phyloP scores from a whole-genome alignment of 140 eudicot species.

The Stevia rebaudiana region DNA sequence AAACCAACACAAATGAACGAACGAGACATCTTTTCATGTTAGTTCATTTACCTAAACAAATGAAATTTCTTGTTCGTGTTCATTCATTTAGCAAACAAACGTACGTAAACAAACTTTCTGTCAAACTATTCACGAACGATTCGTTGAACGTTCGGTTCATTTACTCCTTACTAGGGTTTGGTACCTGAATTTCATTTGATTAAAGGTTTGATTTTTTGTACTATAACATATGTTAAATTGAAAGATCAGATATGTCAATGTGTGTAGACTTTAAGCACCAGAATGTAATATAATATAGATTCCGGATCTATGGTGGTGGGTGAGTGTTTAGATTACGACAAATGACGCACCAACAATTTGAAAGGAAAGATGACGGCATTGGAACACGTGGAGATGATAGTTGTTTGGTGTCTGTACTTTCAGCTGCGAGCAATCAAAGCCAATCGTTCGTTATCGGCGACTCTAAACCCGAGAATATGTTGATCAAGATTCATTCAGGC shows the following conservation, averaged over 20 bases:
- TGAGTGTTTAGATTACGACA: conserved; percentile 25
- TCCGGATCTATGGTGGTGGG: conserved; percentile 50
- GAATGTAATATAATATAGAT: conserved; percentile 1
- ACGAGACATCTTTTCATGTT: too few relatives aligned
- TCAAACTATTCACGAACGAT: too few relatives aligned
- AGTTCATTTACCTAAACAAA: too few relatives aligned
- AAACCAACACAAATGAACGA: too few relatives aligned
- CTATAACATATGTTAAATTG: not conserved
- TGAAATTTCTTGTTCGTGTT: too few relatives aligned
- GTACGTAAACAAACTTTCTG: too few relatives aligned
- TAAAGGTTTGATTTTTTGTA: not conserved
- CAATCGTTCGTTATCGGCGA: conserved; percentile 22
- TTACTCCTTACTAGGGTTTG: too few relatives aligned
- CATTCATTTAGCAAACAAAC: too few relatives aligned
- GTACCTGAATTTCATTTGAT: not conserved
- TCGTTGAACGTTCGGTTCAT: too few relatives aligned
- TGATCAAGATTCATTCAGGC: conserved; percentile 8
- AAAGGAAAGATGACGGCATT: conserved; percentile 29
- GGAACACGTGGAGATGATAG: conserved; percentile 38
- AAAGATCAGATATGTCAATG: not conserved
- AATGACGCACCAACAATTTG: conserved; percentile 24
- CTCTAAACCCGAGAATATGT: not conserved
- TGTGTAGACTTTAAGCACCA: conserved; percentile 1
- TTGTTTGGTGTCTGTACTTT: conserved; percentile 10
- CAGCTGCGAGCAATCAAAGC: conserved; percentile 14